phyloP scores from a whole-genome alignment of 352 stramenopile genomes.

The Globisporangium polare region DNA sequence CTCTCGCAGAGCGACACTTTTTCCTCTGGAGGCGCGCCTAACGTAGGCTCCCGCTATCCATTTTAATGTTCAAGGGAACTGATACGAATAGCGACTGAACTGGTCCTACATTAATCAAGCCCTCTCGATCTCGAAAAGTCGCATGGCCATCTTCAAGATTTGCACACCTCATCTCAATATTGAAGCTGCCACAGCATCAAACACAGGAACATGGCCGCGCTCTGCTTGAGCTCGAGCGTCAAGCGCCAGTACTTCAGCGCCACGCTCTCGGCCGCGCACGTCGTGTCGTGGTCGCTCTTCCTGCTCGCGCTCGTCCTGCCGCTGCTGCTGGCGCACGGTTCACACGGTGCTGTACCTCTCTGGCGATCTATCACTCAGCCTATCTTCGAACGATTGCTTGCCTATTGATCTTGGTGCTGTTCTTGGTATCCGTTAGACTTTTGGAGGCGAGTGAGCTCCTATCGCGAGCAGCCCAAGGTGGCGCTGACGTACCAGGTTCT shows the following conservation, averaged over 20 bases:
- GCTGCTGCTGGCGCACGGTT: conserved; percentile 52
- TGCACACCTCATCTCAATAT: not conserved
- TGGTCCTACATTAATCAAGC: not conserved
- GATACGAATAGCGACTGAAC: not conserved
- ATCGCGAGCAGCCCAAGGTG: conserved; percentile 58
- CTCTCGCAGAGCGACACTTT: too few species aligned
- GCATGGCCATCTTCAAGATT: not conserved
- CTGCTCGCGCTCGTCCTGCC: conserved; percentile 43
- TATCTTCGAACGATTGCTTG: conserved; percentile 4
- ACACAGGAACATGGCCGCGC: conserved; percentile 32
- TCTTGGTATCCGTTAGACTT: conserved; percentile 37
- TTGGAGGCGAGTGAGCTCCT: conserved; percentile 52
- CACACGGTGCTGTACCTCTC: conserved; percentile 23
- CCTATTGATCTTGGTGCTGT: conserved; percentile 2
- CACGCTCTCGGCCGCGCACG: conserved; percentile 47
- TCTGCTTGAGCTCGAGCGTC: conserved; percentile 47
- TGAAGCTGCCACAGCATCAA: not conserved
- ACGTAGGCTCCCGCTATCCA: not conserved
- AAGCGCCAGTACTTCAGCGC: conserved; percentile 56
- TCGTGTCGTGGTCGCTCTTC: conserved; percentile 37
- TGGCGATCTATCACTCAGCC: conserved; percentile 4
- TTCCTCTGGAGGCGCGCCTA: too few species aligned
- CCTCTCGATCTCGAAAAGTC: not conserved
- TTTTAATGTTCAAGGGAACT: not conserved
- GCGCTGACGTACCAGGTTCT: conserved; percentile 59